Conservation (phyloP, 202 grass and related monocot genomes). For the Eragrostis tef region DNA sequence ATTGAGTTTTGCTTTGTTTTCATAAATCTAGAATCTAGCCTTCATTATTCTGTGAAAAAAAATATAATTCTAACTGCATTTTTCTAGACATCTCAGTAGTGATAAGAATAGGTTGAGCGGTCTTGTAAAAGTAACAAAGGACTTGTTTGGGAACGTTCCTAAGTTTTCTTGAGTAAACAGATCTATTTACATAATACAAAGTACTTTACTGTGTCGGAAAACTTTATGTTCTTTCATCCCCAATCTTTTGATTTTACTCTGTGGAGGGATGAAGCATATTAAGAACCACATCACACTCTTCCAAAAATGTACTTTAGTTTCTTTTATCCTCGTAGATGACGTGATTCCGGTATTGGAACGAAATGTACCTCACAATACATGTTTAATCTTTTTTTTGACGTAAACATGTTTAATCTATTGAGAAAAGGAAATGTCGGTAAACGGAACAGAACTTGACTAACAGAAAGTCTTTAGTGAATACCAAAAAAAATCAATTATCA, state of each 20-base stretch:
- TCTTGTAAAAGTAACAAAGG: background rate
- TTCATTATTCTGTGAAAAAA: constrained; percentile 22
- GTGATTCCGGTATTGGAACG: constrained; percentile 14
- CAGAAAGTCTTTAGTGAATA: background rate
- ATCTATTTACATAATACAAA: constrained; percentile 11
- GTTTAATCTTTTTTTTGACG: too few species aligned
- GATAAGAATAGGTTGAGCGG: too few species aligned
- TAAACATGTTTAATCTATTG: constrained; percentile 9
- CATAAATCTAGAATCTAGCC: constrained; percentile 12
- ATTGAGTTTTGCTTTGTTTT: constrained; percentile 21
- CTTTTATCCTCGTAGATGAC: background rate
- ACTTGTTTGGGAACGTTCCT: background rate
- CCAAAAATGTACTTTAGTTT: constrained; percentile 15
- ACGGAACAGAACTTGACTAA: background rate
- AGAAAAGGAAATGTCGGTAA: background rate
- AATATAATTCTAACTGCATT: background rate
- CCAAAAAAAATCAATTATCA: background rate
- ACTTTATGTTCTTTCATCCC: background rate
- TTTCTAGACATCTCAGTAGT: constrained; percentile 2
- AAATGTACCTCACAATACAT: constrained; percentile 4
- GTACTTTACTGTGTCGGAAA: constrained; percentile 20
- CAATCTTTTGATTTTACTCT: constrained; percentile 17
- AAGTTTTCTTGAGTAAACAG: constrained; percentile 13
- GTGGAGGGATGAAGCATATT: constrained; percentile 3
- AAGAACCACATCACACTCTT: background rate